Conservation (phyloP, 2,329 filamentous ascomycete genomes). For the Coniochaeta sp. region DNA sequence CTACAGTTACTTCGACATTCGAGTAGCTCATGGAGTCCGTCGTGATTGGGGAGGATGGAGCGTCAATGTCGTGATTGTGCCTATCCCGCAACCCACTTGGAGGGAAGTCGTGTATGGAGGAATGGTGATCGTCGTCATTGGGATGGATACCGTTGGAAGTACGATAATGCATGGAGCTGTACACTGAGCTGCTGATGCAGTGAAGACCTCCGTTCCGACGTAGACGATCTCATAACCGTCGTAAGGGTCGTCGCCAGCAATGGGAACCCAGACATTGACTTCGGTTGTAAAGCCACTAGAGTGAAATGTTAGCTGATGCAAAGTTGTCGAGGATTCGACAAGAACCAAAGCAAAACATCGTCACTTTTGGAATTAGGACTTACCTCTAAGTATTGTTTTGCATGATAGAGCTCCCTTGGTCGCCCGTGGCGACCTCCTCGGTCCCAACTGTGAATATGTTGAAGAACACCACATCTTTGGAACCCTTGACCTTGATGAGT, state of each 20-base stretch:
- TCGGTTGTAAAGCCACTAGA: background rate
- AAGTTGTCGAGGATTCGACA: background rate
- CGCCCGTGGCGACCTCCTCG: background rate
- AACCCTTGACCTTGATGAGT: background rate
- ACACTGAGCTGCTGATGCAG: background rate
- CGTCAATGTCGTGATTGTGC: background rate
- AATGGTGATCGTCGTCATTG: background rate
- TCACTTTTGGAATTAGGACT: background rate
- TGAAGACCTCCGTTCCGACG: background rate
- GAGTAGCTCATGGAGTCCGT: background rate
- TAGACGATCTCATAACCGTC: background rate
- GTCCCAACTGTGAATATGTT: background rate
- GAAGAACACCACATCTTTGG: background rate
- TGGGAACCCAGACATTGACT: slow-evolving; percentile 3
- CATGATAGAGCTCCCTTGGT: background rate
- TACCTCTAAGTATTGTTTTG: background rate
- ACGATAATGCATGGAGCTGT: background rate
- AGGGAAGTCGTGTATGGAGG: background rate
- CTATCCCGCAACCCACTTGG: background rate
- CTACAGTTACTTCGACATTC: background rate
- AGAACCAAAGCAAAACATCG: slow-evolving; percentile 12
- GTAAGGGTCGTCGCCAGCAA: background rate
- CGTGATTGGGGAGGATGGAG: background rate
- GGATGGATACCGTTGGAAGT: background rate
- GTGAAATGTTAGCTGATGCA: slow-evolving; percentile 11